Base-by-base conservation (phyloP, 2,329 filamentous ascomycete genomes). In the Neofusicoccum parvum region DNA sequence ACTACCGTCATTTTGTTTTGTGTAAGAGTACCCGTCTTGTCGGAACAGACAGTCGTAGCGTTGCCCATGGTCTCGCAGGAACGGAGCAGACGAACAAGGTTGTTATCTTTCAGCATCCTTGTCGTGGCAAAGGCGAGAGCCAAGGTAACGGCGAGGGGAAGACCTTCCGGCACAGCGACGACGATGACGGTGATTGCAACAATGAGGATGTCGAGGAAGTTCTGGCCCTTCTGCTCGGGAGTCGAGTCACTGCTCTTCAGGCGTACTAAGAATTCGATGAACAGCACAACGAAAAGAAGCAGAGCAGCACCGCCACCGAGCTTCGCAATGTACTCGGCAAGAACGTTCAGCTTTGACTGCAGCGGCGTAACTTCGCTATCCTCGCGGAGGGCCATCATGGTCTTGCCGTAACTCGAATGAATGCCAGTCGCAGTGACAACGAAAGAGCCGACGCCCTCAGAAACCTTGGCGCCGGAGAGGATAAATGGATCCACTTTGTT, bases 321-420 rank as follows among this genome's bases (percentile, higher is more conserved):
- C 73, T 91, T 91, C n/a, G 89, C 89, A 70, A 94, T 92, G 72
- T 92, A 90, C 71, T 92, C 91, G 6, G 91, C 92, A 17, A 94
- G 82, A 3, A 88, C 83, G 69, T 93, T 92, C 66, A 94, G 81
- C 76, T 93, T 94, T 2, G 86, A 88, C 75, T 94, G 92, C 7
- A 94, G 77, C 3, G 91, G 92, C 1, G 91, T 94, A 27, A 91
- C 90, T 73, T 94, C 88, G 65, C 88, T 87, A 67, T 92, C 89
- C 70, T 92, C 90, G 67, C 90, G 87, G 11, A 94, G 80, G 43
- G 90, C 91, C 85, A 94, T 90, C 80, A 94, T 85, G 2, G 88
- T 92, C 72, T 91, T 91, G 65, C 91, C 91, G 71, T 91, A 88
- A 37, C 86, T 90, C 0, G 90, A 92, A 75, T 94, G 85, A 41